Conservation (phyloP, 371 early-diverging fungal species). For the Sanchytrium tribonematis region DNA sequence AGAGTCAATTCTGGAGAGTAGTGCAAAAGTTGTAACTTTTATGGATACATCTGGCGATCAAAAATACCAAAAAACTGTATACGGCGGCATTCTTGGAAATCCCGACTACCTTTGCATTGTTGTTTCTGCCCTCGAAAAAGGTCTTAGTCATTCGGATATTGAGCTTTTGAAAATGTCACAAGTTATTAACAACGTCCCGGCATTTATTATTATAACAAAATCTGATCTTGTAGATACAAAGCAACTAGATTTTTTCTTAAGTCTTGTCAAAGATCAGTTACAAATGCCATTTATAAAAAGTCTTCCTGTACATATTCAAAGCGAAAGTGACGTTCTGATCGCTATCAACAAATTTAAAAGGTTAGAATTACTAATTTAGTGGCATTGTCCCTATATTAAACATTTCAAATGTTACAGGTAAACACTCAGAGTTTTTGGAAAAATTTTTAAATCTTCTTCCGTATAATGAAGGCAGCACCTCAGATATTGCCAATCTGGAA, state of each 20-base stretch:
- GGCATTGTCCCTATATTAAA: constrained; percentile 19
- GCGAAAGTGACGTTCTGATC: constrained; percentile 13
- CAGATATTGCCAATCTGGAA: constrained; percentile 6
- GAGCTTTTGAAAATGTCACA: constrained; percentile 69
- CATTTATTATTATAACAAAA: constrained; percentile 64
- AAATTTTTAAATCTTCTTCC: constrained; percentile 18
- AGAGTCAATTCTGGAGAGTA: constrained; percentile 9
- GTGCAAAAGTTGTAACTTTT: constrained; percentile 36
- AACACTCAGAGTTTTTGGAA: constrained; percentile 14
- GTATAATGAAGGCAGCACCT: constrained; percentile 5
- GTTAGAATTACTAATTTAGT: constrained; percentile 4
- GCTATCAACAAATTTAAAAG: constrained; percentile 8
- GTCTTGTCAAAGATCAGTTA: constrained; percentile 11
- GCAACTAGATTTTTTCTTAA: constrained; percentile 14
- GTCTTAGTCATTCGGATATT: constrained; percentile 12
- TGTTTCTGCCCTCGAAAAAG: constrained; percentile 19
- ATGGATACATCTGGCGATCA: constrained; percentile 76
- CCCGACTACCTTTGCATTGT: constrained; percentile 73
- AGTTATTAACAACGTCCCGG: constrained; percentile 52
- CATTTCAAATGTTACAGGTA: constrained; percentile 20
- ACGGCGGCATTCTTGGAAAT: constrained; percentile 61
- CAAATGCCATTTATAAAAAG: constrained; percentile 14
- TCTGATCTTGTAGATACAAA: constrained; percentile 25
- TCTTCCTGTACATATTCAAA: constrained; percentile 16
- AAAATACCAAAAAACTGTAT: constrained; percentile 70